Base-by-base conservation (phyloP, 345 rosid genomes). In the Erucastrum elatum region DNA sequence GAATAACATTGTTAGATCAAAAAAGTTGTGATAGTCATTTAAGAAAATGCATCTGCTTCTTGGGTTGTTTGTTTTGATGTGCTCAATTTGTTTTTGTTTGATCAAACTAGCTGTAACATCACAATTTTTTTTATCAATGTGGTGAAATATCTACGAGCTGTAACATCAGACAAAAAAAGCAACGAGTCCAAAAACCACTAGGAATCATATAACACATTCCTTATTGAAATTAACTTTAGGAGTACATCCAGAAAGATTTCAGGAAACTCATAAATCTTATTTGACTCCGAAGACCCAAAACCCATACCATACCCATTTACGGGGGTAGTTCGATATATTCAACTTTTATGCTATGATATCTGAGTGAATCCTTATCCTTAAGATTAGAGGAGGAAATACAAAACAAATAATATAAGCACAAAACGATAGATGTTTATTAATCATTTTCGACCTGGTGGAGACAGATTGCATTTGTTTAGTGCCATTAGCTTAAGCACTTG, bases 401-500 rank as follows among this genome's bases (percentile, higher is more conserved):
- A 27, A 4, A 60, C 1, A 13, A 13, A 63, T n/a, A 63, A 3
- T 63, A 33, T 33, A 7, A 33, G 44, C 26, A 11, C 46, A 7
- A 53, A 75, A 10, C 5, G 13, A 53, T 5, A 10, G 2, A 64
- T 34, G 13, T 65, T 11, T 67, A 46, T 29, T 49, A 10, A n/a
- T 68, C 34, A 46, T 68, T 46, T 68, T 8, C n/a, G 34, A 25
- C 39, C 10, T 27, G 72, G 60, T 68, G 72, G 72, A 46, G 60
- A 46, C 59, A 49, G 17, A 46, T 68, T n/a, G 21, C 2, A 68
- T n/a, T 4, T 29, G 39, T 7, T 46, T 27, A 49, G 61, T 68
- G 72, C 35, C 29, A 29, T 27, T 29, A 49, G 56, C 35, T 49
- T 71, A 78, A 65, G 53, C 68, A 78, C 68, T 78, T n/a, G 17